Percentiles rank a stretch among this genome's conserved stretches.
Evolutionary conservation across 352 stramenopile genomes (phyloP).

Genomic region (Phytophthora pisi): DNA sequence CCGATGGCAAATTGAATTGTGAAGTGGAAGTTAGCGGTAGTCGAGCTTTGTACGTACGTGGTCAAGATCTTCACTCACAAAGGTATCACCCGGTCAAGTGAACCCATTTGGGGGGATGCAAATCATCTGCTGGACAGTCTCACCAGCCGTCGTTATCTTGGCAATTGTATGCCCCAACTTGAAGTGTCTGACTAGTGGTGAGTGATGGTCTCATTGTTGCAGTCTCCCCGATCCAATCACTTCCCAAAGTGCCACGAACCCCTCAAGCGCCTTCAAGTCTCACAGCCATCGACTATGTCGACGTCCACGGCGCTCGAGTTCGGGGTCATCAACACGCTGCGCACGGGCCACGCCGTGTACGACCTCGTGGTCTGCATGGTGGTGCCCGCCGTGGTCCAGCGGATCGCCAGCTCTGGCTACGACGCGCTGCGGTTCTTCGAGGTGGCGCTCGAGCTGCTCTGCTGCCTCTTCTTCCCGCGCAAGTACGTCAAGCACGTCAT

Average conservation of each 20-base stretch:
- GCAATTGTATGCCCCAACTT: conserved; percentile 12
- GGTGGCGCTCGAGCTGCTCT: conserved; percentile 14
- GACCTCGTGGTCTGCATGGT: conserved; percentile 63
- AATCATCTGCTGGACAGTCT: conserved; percentile 1
- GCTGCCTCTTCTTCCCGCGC: conserved; percentile 5
- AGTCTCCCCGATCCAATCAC: neutral
- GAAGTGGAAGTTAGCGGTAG: neutral
- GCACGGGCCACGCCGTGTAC: conserved; percentile 52
- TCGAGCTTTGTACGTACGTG: too few relatives aligned
- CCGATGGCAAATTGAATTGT: conserved; percentile 14
- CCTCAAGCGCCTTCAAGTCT: conserved; percentile 3
- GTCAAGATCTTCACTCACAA: neutral
- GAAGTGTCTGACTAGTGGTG: neutral
- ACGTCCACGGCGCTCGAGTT: conserved; percentile 48
- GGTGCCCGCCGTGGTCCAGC: conserved; percentile 54
- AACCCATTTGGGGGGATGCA: neutral
- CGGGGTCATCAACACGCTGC: conserved; percentile 56
- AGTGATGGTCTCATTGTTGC: conserved; percentile 6
- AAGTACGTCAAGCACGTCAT: conserved; percentile 29
- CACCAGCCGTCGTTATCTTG: neutral
- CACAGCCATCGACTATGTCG: conserved; percentile 8
- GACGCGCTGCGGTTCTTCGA: conserved; percentile 17
- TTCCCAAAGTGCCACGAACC: conserved; percentile 12
- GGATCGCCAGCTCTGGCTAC: conserved; percentile 24
- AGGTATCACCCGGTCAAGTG: neutral